Base-by-base conservation (phyloP, 1,284 basidiomycete genomes). In the Irpex rosettiformis region DNA sequence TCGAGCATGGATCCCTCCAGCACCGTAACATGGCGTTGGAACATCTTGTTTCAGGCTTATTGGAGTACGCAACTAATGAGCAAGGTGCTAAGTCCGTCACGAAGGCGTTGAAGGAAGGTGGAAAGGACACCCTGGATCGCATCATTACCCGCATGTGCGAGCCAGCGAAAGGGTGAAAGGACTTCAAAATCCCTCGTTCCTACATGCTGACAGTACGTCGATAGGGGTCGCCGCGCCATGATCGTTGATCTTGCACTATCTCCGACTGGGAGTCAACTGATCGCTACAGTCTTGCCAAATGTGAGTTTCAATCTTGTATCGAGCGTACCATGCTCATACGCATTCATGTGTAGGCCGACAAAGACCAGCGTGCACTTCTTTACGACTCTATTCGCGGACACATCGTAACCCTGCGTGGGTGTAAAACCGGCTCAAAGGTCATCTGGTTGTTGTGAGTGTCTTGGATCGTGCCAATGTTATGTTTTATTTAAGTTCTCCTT, bases 341-440 rank as follows among this genome's bases (percentile, higher is more conserved):
- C 30, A 25, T 21, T 33, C 5, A 11, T 21, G 29, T 8, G 4
- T 58, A 91, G 88, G 88, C 86, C 52, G 88, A 91, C 72, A 90
- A 91, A 70, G 89, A 91, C 54, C 90, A 93, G 70, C 82, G 90
- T 28, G 81, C 86, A 7, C 70, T 84, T 60, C 75, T 93, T 28
- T 91, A 91, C 67, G 90, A 92, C 33, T 91, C 91, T 61, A 91
- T 93, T 64, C 81, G 87, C 42, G 88, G 89, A 1, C 91, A 93
- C 66, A 90, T 92, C 60, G 90, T 93, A 53, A 93, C 91, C 13
- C 77, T 93, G 24, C 83, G 91, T 30, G 90, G 90, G 27, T 92
- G 89, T 69, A 92, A 92, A 76, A 91, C 91, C 1, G 90, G 90
- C 25, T 92, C 90, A 0, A 91, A 91, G 67, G 89, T 92, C 65